Evolutionary conservation across 192 early-diverging fungal species (phyloP).

Genomic region (Pecoramyces ruminantium): DNA sequence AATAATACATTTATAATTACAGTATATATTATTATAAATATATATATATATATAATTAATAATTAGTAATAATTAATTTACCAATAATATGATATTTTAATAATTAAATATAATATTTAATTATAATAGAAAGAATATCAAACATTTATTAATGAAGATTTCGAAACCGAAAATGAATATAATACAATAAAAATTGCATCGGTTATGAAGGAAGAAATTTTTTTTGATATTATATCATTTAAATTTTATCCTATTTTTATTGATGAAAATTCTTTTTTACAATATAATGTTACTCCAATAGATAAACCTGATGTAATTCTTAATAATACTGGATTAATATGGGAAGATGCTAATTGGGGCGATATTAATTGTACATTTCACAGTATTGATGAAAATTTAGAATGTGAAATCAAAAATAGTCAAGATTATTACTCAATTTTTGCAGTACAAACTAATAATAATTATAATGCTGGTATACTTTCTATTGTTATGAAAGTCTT

Average conservation of each 20-base stretch:
- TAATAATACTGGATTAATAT: background rate
- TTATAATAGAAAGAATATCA: background rate
- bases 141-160: background rate
- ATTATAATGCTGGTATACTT: background rate
- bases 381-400: background rate
- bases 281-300: background rate
- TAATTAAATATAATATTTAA: background rate
- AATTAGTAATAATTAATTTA: too few species aligned
- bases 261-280: background rate
- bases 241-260: background rate
- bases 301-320: background rate
- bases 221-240: too few species aligned
- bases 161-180: background rate
- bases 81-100: too few species aligned
- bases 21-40: too few species aligned
- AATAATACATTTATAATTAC: too few species aligned
- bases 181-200: background rate
- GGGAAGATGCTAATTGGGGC: background rate
- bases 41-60: too few species aligned
- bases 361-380: background rate
- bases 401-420: background rate
- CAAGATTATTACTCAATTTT: background rate
- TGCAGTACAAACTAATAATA: background rate
- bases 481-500: background rate
- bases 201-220: too few species aligned